A percentile compares a stretch with the other conserved stretches of the same genome.
These are phyloP conservation scores for Sphaceloma murrayae DNA, from an alignment of 2,329 filamentous ascomycete species.

Conservation along the genomic window DNA sequence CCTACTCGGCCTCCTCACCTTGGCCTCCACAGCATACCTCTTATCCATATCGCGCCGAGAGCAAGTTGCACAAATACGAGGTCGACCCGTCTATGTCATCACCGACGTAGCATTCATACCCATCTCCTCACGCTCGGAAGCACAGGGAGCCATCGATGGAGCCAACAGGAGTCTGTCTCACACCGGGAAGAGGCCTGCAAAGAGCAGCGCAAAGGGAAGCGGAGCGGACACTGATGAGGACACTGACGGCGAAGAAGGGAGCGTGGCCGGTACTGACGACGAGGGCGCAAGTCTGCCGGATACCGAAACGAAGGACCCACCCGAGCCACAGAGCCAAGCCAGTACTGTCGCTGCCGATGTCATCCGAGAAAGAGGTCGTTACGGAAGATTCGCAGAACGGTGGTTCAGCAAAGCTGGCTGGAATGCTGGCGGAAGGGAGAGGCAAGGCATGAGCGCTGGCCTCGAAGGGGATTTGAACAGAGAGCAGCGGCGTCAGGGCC, in stretches of 20 bases:
- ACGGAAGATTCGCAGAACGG: constrained; percentile 77
- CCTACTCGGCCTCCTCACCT: constrained; percentile 63
- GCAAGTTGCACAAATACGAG: constrained; percentile 79
- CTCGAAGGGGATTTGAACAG: constrained; percentile 26
- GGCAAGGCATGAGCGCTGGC: constrained; percentile 55
- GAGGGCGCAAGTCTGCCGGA: constrained; percentile 27
- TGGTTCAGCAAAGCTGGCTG: constrained; percentile 87
- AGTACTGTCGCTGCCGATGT: constrained; percentile 80
- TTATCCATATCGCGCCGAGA: constrained; percentile 78
- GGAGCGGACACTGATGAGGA: constrained; percentile 28
- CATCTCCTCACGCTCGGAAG: constrained; percentile 64
- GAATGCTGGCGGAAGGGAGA: constrained; percentile 60
- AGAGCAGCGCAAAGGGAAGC: constrained; percentile 16
- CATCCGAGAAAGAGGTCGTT: constrained; percentile 69
- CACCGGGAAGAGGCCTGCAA: no score
- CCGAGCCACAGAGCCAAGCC: constrained; percentile 24
- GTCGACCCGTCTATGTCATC: constrained; percentile 73
- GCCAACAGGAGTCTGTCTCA: constrained; percentile 49
- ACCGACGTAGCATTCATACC: constrained; percentile 89
- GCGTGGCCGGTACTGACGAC: constrained; percentile 28
- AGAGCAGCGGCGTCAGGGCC: constrained; percentile 29
- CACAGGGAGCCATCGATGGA: constrained; percentile 58
- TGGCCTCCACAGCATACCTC: constrained; percentile 73
- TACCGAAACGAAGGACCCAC: constrained; percentile 26
- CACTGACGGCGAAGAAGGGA: constrained; percentile 23